These are phyloP conservation scores for Solioccasus polychromus DNA, from an alignment of 768 basidiomycete species.

Conservation along the genomic window DNA sequence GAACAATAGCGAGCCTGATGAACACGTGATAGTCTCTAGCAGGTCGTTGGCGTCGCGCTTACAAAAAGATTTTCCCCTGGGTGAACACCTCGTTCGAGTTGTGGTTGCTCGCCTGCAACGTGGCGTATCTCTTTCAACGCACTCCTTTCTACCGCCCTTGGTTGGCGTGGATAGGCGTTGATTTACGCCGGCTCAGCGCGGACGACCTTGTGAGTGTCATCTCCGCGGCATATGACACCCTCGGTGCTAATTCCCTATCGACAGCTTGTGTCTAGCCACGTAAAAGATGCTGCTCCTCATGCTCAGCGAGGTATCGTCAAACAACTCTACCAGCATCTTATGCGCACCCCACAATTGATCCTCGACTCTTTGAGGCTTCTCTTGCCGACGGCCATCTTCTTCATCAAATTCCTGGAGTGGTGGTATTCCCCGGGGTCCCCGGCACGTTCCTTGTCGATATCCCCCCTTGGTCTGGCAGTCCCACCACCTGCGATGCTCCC, in stretches of 20 bases:
- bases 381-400: conserved; percentile 88
- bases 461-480: conserved; percentile 61
- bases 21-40: conserved; percentile 42
- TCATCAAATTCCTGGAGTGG: conserved; percentile 97
- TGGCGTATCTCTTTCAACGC: conserved; percentile 87
- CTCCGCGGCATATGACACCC: background rate
- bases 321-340: conserved; percentile 45
- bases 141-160: conserved; percentile 89
- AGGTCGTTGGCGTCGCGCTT: conserved; percentile 55
- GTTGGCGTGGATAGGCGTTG: conserved; percentile 82
- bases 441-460: conserved; percentile 65
- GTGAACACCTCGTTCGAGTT: conserved; percentile 72
- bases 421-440: conserved; percentile 97
- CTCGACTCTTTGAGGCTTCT: conserved; percentile 78
- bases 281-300: conserved; percentile 18
- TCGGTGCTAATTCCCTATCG: conserved; percentile 1
- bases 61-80: conserved; percentile 81
- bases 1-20: conserved; percentile 3
- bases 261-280: conserved; percentile 15
- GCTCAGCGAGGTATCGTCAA: conserved; percentile 38
- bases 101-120: conserved; percentile 81
- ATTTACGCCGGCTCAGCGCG: conserved; percentile 72
- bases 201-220: conserved; percentile 68
- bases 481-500: conserved; percentile 75
- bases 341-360: conserved; percentile 55